Conservation (phyloP, 176 grass and related monocot species). For the Pharus latifolius region DNA sequence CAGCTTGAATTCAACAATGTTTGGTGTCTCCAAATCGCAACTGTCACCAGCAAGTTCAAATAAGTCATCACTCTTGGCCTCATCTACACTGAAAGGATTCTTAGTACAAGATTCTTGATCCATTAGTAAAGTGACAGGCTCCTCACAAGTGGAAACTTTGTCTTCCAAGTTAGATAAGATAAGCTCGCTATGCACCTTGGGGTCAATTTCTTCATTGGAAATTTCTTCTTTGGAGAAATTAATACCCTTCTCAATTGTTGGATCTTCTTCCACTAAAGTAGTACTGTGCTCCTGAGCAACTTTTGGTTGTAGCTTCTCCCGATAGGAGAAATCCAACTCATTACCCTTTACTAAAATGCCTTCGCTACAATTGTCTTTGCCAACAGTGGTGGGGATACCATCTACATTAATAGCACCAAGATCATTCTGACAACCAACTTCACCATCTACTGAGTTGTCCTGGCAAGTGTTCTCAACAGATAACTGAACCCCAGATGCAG, state of each 20-base stretch:
- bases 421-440: slow-evolving; percentile 17
- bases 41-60: slow-evolving; percentile 36
- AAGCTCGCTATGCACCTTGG: not conserved
- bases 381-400: not conserved
- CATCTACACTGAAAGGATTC: slow-evolving; percentile 31
- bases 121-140: not conserved
- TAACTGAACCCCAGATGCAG: slow-evolving; percentile 1
- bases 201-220: not conserved
- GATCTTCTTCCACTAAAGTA: not conserved
- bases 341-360: not conserved
- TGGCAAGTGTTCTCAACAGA: slow-evolving; percentile 11
- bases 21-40: slow-evolving; percentile 18
- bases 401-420: slow-evolving; percentile 3
- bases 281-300: not conserved
- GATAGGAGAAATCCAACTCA: slow-evolving; percentile 21
- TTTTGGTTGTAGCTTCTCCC: not conserved
- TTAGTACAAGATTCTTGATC: slow-evolving; percentile 6
- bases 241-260: not conserved
- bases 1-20: slow-evolving; percentile 7
- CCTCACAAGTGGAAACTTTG: slow-evolving; percentile 17
- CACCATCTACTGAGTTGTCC: not conserved
- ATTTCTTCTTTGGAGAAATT: slow-evolving; percentile 8
- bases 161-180: not conserved
- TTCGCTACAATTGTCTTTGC: not conserved
- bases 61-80: slow-evolving; percentile 32